Percentiles rank a stretch among this genome's conserved stretches.
Evolutionary conservation across 352 stramenopile genomes (phyloP).

Genomic region (Phytophthora podocarpi): DNA sequence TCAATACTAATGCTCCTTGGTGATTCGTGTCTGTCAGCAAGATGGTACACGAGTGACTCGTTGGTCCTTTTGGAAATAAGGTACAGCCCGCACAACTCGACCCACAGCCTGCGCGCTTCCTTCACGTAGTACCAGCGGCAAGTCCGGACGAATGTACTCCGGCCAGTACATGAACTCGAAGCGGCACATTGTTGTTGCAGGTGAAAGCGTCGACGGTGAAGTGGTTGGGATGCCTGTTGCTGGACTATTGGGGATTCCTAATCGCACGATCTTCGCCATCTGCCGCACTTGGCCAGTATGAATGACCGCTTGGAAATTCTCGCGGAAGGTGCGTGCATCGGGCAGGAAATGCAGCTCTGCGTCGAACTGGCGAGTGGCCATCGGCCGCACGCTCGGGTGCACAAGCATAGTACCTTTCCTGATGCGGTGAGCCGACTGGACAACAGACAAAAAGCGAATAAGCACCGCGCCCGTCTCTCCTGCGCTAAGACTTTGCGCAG

Average conservation of each 20-base stretch:
- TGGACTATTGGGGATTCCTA: constrained; percentile 26
- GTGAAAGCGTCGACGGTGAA: constrained; percentile 9
- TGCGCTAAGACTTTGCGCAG: constrained; percentile 55
- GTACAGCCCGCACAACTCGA: constrained; percentile 65
- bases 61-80: constrained; percentile 49
- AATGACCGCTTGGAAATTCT: constrained; percentile 85
- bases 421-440: constrained; percentile 36
- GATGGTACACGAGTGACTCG: constrained; percentile 49
- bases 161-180: constrained; percentile 91
- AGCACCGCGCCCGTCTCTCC: constrained; percentile 76
- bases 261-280: constrained; percentile 78
- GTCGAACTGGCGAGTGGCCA: constrained; percentile 74
- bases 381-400: constrained; percentile 64
- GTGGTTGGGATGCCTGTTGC: constrained; percentile 2
- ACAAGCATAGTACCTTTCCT: constrained; percentile 78
- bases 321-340: constrained; percentile 55
- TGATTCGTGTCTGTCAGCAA: constrained; percentile 38
- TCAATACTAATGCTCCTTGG: no score
- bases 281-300: constrained; percentile 81
- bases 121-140: constrained; percentile 78
- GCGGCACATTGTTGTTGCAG: constrained; percentile 60
- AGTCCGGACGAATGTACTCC: constrained; percentile 79
- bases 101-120: constrained; percentile 70
- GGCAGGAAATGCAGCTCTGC: constrained; percentile 77
- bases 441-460: constrained; percentile 46